Base-by-base conservation (phyloP, 2,329 filamentous ascomycete genomes). In the Cladosporium colombiae region DNA sequence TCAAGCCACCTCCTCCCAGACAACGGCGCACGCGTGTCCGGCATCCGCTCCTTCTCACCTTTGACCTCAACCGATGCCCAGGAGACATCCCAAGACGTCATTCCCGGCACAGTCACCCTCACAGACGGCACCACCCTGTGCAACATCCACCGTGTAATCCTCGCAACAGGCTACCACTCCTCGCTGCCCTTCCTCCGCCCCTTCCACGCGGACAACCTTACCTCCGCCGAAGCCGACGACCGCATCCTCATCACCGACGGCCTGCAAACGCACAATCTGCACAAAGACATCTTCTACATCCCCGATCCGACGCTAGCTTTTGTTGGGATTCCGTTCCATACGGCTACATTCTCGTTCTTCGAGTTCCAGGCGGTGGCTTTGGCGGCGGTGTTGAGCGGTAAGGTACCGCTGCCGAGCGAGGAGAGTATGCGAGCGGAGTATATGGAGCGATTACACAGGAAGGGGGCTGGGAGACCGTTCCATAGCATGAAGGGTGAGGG, bases 271-370 rank as follows among this genome's bases (percentile, higher is more conserved):
- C 89, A 91, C 71, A 91, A 91, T 69, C 78, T 91, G 1, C 86
- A 91, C 78, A 86, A 86, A 66, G 89, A 91, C 72, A 87, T 91
- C 16, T 91, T 89, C 73, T 91, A 90, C 75, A 90, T 90, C 52
- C 82, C 83, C 0, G 88, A 91, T 67, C 87, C 88, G 0, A 85
- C 86, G 0, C 78, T 91, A 0, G 78, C 81, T 0, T 91, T 91
- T 68, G 65, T 91, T 21, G 89, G 89, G 0, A 84, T 88, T 0
- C 88, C 87, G 0, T 90, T 87, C 71, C 85, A 89, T 71, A 86
- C 86, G 0, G 87, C 88, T 0, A 91, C 89, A 0, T 91, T 91
- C 71, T 87, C 86, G 0, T 78, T 91, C 0, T 91, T 90, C 67
- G 89, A 91, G 67, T 90, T 89, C 69, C 89, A 91, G 72, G 88